phyloP scores from a whole-genome alignment of 1,284 basidiomycete species.

The Exobasidium cylindrosporum region DNA sequence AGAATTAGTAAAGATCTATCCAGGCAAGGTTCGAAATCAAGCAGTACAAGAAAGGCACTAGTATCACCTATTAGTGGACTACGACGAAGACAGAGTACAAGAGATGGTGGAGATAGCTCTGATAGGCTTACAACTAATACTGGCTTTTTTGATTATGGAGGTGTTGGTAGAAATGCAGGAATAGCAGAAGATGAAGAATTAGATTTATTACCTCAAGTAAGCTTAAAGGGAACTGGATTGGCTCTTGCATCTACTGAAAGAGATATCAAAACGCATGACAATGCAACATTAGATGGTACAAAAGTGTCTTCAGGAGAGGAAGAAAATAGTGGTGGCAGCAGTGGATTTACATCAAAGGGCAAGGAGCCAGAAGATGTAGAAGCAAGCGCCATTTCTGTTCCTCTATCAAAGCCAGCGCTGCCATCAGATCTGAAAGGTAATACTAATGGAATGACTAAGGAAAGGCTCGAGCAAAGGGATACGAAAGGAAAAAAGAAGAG shows the following conservation, averaged over 20 bases:
- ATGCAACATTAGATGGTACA: not conserved
- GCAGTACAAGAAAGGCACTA: not conserved
- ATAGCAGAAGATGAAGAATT: not conserved
- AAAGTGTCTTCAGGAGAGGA: not conserved
- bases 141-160: not conserved
- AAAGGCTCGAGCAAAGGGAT: not conserved
- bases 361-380: not conserved
- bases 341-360: not conserved
- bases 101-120: not conserved
- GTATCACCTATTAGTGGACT: not conserved
- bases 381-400: not conserved
- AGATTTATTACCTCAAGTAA: not conserved
- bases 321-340: not conserved
- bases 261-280: not conserved
- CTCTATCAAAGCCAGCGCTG: too few species aligned
- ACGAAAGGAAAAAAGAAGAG: slow-evolving; percentile 1
- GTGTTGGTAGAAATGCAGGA: not conserved
- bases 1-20: slow-evolving; percentile 10
- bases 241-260: not conserved
- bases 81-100: not conserved
- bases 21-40: not conserved
- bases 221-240: not conserved
- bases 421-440: too few species aligned
- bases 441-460: too few species aligned
- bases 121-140: not conserved